Percentiles rank a stretch among this genome's conserved stretches.
These are phyloP conservation scores for Penicillium diatomitis DNA, from an alignment of 495 filamentous ascomycete genomes.

Conservation along the genomic window DNA sequence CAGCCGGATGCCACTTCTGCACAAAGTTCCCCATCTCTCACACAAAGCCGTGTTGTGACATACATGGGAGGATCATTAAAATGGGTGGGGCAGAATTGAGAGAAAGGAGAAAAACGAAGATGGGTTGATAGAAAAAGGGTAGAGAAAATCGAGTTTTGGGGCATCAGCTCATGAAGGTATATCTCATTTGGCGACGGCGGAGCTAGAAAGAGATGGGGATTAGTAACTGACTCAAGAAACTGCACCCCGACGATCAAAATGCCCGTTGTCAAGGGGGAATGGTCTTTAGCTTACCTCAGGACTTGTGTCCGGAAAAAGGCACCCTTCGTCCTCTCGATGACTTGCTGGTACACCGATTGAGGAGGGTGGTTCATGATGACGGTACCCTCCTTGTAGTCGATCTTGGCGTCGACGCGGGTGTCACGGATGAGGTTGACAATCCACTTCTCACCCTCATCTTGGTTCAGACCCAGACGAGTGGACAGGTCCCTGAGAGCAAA, in stretches of 20 bases:
- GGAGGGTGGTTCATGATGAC: constrained; percentile 99
- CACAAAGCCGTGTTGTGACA: constrained; percentile 28
- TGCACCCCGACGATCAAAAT: not conserved
- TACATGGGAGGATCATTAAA: constrained; percentile 31
- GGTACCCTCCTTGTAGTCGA: constrained; percentile 96
- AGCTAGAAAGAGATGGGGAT: constrained; percentile 17
- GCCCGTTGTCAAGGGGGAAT: too few relatives aligned
- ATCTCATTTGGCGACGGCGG: constrained; percentile 41
- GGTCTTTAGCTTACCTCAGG: constrained; percentile 37
- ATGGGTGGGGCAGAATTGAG: constrained; percentile 18
- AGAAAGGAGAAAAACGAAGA: constrained; percentile 19
- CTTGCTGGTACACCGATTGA: constrained; percentile 96
- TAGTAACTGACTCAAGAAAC: not conserved
- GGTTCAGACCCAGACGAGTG: constrained; percentile 74
- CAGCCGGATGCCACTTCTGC: constrained; percentile 43
- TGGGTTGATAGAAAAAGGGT: constrained; percentile 25
- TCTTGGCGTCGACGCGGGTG: constrained; percentile 95
- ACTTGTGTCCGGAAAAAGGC: constrained; percentile 85
- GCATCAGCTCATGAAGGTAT: constrained; percentile 18
- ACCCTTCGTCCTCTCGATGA: constrained; percentile 93
- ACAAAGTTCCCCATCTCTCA: constrained; percentile 26
- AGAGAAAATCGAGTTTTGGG: constrained; percentile 24
- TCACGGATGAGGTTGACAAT: constrained; percentile 98
- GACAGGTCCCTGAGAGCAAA: constrained; percentile 61
- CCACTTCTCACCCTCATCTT: constrained; percentile 98